phyloP scores from a whole-genome alignment of 179 eudicot genomes.

The Beta macrorhiza region DNA sequence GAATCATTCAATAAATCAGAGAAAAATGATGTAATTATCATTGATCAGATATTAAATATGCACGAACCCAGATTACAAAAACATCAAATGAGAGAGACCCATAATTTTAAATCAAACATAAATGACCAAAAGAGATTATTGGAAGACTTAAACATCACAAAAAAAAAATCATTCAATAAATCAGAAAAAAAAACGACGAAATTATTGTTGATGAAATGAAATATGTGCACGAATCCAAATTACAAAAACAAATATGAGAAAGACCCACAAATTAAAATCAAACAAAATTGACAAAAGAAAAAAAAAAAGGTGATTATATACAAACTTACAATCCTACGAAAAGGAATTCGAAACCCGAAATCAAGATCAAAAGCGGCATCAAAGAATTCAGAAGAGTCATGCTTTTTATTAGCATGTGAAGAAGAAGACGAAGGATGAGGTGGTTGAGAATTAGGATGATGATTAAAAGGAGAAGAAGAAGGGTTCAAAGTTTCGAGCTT shows the following conservation, averaged over 20 bases:
- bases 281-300: not conserved
- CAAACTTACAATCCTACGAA: constrained; percentile 67
- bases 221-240: not conserved
- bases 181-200: not conserved
- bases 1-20: not conserved
- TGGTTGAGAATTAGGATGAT: constrained; percentile 13
- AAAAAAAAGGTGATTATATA: too few relatives aligned
- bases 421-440: constrained; percentile 1
- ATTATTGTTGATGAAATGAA: not conserved
- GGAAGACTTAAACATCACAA: too few relatives aligned
- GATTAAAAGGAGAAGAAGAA: constrained; percentile 8
- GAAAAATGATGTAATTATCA: not conserved
- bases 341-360: constrained; percentile 48
- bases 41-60: not conserved
- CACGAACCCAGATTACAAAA: not conserved
- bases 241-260: not conserved
- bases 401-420: constrained; percentile 17
- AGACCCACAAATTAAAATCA: not conserved
- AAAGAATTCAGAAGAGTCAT: constrained; percentile 32
- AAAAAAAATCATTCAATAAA: not conserved
- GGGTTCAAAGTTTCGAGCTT: constrained; percentile 67
- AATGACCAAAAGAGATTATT: too few relatives aligned
- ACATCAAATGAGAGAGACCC: not conserved
- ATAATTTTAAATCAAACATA: too few relatives aligned
- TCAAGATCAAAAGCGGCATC: constrained; percentile 53